Evolutionary conservation across 73 alveolate species (phyloP).

Genomic region (Tetrahymena elliotti): DNA sequence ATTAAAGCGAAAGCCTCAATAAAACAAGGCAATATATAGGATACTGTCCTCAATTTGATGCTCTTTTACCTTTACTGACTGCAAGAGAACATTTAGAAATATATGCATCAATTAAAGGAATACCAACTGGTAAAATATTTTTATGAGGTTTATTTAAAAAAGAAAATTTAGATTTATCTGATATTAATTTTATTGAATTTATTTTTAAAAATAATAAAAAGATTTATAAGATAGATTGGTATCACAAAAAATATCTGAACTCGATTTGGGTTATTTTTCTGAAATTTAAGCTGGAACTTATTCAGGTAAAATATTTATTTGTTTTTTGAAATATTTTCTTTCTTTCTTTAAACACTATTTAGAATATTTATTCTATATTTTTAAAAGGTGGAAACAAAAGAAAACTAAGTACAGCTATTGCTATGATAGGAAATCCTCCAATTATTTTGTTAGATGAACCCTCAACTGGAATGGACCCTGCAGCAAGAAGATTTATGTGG

Average conservation of each 20-base stretch:
- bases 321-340: conserved; percentile 68
- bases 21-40: conserved; percentile 78
- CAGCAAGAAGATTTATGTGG: conserved; percentile 90
- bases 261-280: conserved; percentile 66
- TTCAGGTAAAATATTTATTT: conserved; percentile 53
- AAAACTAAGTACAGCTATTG: conserved; percentile 90
- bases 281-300: conserved; percentile 73
- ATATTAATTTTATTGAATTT: neutral
- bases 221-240: conserved; percentile 36
- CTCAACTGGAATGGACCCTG: conserved; percentile 94
- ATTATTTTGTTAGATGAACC: conserved; percentile 94
- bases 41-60: conserved; percentile 96
- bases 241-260: conserved; percentile 51
- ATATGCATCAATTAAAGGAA: conserved; percentile 91
- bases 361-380: conserved; percentile 34
- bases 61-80: conserved; percentile 83
- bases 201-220: conserved; percentile 4
- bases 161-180: neutral
- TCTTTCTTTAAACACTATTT: conserved; percentile 70
- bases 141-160: neutral
- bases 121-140: conserved; percentile 17
- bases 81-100: conserved; percentile 90
- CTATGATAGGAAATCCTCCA: conserved; percentile 96
- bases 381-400: conserved; percentile 94
- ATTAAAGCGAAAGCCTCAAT: conserved; percentile 39